phyloP scores from a whole-genome alignment of 345 rosid genomes.

The Ricinus communis region DNA sequence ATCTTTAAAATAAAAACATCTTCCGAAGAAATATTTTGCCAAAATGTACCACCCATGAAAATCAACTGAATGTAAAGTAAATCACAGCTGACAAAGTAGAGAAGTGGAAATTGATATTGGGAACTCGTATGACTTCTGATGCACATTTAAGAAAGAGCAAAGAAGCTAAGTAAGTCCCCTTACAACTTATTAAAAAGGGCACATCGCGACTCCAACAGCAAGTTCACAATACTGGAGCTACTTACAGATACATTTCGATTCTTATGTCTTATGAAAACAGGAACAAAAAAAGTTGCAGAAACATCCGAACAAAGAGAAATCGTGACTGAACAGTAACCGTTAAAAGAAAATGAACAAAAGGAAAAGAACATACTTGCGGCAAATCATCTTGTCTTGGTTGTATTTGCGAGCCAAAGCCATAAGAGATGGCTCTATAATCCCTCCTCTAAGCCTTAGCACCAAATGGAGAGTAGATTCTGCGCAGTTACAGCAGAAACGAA shows the following conservation, averaged over 20 bases:
- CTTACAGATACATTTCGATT: not conserved
- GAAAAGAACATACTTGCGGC: slow-evolving; percentile 21
- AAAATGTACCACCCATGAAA: slow-evolving; percentile 18
- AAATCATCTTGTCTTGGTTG: slow-evolving; percentile 22
- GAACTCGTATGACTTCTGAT: slow-evolving; percentile 17
- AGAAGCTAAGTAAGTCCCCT: slow-evolving; percentile 14
- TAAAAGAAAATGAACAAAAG: too few species aligned
- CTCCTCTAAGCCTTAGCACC: slow-evolving; percentile 26
- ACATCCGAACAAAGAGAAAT: too few species aligned
- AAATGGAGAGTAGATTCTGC: slow-evolving; percentile 29
- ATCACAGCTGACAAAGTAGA: slow-evolving; percentile 37
- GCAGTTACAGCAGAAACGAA: not conserved
- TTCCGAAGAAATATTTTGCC: too few species aligned
- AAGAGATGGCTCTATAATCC: slow-evolving; percentile 25
- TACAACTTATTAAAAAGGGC: not conserved
- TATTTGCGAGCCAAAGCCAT: slow-evolving; percentile 28
- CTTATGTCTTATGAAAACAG: too few species aligned
- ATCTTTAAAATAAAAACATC: too few species aligned
- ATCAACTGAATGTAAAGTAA: slow-evolving; percentile 16
- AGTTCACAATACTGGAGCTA: not conserved
- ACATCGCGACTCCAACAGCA: too few species aligned
- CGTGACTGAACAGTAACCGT: too few species aligned
- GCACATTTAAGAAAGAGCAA: slow-evolving; percentile 8
- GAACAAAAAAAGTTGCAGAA: too few species aligned
- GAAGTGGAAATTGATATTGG: slow-evolving; percentile 20